Percentiles rank a stretch among this genome's conserved stretches.
Evolutionary conservation across 257 asterid genomes (phyloP).

Genomic region (Primulina tabacum): DNA sequence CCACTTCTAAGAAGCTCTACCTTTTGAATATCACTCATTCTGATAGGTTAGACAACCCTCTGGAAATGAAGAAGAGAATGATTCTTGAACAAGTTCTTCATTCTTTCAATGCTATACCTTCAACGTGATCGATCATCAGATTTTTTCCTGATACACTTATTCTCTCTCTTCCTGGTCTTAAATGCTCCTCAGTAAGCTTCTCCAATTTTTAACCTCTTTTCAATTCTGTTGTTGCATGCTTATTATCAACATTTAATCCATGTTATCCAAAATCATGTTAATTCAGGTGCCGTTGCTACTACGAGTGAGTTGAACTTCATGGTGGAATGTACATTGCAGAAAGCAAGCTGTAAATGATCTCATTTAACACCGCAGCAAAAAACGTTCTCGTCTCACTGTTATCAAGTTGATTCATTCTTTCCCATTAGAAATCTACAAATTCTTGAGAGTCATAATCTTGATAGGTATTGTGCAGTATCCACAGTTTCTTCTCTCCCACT

Average conservation of each 20-base stretch:
- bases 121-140: slow-evolving; percentile 30
- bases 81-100: slow-evolving; percentile 70
- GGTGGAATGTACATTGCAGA: neutral
- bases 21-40: slow-evolving; percentile 68
- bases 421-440: neutral
- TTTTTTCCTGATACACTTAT: slow-evolving; percentile 1
- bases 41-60: slow-evolving; percentile 62
- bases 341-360: neutral
- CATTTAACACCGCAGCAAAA: neutral
- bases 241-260: neutral
- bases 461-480: neutral
- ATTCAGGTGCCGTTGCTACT: slow-evolving; percentile 29
- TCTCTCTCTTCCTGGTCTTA: slow-evolving; percentile 10
- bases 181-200: slow-evolving; percentile 24
- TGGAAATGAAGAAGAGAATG: slow-evolving; percentile 48
- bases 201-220: slow-evolving; percentile 1
- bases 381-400: too few relatives aligned
- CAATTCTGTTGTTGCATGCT: slow-evolving; percentile 5
- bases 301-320: neutral
- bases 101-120: slow-evolving; percentile 61
- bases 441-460: neutral
- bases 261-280: slow-evolving; percentile 19
- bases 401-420: too few relatives aligned
- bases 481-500: neutral
- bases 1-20: slow-evolving; percentile 71